These are phyloP conservation scores for Aureobasidium sp. DNA, from an alignment of 2,329 filamentous ascomycete species.

Conservation along the genomic window DNA sequence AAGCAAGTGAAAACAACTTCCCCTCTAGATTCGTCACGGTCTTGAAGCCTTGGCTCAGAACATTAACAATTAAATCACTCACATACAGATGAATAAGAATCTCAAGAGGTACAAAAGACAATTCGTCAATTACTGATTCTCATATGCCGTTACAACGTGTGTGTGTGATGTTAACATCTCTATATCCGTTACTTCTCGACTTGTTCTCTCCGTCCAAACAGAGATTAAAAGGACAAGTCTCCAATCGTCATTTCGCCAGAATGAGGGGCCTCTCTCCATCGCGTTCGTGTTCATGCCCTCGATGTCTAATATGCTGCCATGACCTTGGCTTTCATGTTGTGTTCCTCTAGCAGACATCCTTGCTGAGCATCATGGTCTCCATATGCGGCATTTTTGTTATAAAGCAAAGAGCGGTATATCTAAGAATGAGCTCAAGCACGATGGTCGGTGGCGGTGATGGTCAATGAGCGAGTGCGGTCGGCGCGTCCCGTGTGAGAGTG, in stretches of 20 bases:
- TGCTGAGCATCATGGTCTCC: not conserved
- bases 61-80: not conserved
- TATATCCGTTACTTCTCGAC: not conserved
- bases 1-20: not conserved
- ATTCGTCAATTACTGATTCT: not conserved
- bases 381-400: not conserved
- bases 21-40: too few species aligned
- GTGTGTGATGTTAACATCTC: not conserved
- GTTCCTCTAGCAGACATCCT: not conserved
- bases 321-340: not conserved
- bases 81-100: not conserved
- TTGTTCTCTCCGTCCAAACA: not conserved
- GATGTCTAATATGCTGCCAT: not conserved
- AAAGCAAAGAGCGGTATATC: not conserved
- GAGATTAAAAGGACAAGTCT: not conserved
- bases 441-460: not conserved
- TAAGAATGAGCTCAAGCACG: not conserved
- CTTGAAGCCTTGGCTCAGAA: too few species aligned
- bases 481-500: not conserved
- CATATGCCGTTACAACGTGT: conserved; percentile 3
- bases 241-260: not conserved
- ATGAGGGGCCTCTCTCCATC: not conserved
- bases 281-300: not conserved
- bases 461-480: not conserved
- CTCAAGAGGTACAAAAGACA: not conserved